These are phyloP conservation scores for Kwoniella europaea DNA, from an alignment of 768 basidiomycete genomes.

Conservation along the genomic window DNA sequence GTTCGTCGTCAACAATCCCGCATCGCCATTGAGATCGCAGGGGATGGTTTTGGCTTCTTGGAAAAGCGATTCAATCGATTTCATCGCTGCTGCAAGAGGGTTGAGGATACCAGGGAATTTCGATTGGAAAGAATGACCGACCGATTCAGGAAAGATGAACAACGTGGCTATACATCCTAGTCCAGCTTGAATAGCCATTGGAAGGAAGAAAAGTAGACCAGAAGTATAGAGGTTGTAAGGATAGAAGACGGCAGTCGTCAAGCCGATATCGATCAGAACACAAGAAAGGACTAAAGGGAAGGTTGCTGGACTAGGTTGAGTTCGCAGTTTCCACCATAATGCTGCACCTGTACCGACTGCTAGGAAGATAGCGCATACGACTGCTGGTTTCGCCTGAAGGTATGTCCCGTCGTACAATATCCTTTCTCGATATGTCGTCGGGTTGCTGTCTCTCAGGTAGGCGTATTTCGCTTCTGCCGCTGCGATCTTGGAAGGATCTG, in stretches of 20 bases:
- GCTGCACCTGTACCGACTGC: slow-evolving; percentile 44
- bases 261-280: slow-evolving; percentile 52
- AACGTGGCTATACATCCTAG: slow-evolving; percentile 44
- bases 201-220: slow-evolving; percentile 50
- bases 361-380: slow-evolving; percentile 50
- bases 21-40: neutral
- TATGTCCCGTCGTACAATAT: slow-evolving; percentile 52
- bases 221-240: slow-evolving; percentile 40
- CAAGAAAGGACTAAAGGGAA: slow-evolving; percentile 53
- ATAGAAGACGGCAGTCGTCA: slow-evolving; percentile 44
- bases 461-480: slow-evolving; percentile 34
- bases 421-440: slow-evolving; percentile 11
- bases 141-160: slow-evolving; percentile 54
- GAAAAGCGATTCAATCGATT: slow-evolving; percentile 42
- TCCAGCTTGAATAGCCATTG: slow-evolving; percentile 53
- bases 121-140: slow-evolving; percentile 42
- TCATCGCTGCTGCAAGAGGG: slow-evolving; percentile 38
- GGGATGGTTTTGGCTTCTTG: slow-evolving; percentile 14
- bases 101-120: slow-evolving; percentile 43
- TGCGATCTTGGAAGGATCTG: slow-evolving; percentile 32
- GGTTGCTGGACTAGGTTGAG: slow-evolving; percentile 53
- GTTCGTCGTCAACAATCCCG: slow-evolving; percentile 4
- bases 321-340: slow-evolving; percentile 50
- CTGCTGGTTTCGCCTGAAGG: slow-evolving; percentile 48
- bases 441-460: slow-evolving; percentile 16